Evolutionary conservation across 768 basidiomycete species (phyloP), one percentile per base, ranked within the genome.

Genomic region (Mycena venus): DNA sequence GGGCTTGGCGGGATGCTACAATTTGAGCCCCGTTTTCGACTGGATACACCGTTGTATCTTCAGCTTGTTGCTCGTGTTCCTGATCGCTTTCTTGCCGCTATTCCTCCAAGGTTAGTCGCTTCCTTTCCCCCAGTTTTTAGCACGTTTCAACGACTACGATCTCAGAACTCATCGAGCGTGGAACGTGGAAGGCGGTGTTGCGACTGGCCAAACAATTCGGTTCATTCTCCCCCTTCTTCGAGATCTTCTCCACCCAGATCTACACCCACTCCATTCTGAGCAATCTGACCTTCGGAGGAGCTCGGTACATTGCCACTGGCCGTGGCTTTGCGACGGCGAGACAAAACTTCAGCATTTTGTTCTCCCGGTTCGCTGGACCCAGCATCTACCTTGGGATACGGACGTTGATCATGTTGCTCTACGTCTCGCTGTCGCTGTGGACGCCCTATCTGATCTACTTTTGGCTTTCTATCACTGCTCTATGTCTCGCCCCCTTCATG

Each of bases 41-140:
- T 99, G 98, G 98, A 98, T 99, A 81, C 89, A 93, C 79, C 95
- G 94, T 60, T 97, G 97, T 83, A 98, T 99, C 86, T 95, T 98
- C 84, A 96, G 95, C 84, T 98, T 99, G 81, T 96, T 99, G 90
- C 88, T 99, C 85, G 98, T 99, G 74, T 99, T 99, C 88, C 93
- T 97, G 92, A 99, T 99, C 68, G 91, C 97, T 8, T 98, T 97
- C 88, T 86, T 99, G 79, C 97, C 97, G 0, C 87, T 99, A 36
- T 98, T 98, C 91, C 86, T 98, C 60, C 97, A 98, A 91, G 96
- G 96, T 96, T 79, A 62, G 87, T 80, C 47, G 44, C 55, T 9
- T 27, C 47, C 36, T 34, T 58, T 31, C 12, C n/a, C 56, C 36
- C 49, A 27, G 23, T 17, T 68, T 1, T 2, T 5, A 38, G 25